phyloP scores from a whole-genome alignment of 805 yeast genomes.

The Yarrowia bubula region DNA sequence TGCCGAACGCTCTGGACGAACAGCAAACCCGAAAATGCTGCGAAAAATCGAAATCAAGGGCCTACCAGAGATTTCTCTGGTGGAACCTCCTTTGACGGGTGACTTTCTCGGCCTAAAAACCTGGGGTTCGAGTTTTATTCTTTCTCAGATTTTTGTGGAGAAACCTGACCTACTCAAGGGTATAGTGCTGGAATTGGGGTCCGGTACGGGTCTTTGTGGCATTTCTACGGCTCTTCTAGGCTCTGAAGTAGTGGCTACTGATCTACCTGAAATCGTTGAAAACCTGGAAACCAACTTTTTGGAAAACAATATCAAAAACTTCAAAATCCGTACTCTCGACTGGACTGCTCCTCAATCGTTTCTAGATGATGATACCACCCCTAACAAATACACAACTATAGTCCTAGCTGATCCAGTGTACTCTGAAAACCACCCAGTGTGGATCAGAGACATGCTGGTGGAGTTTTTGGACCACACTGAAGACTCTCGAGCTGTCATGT shows the following conservation, averaged over 20 bases:
- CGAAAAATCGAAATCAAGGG: slow-evolving; percentile 55
- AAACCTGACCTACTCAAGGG: slow-evolving; percentile 30
- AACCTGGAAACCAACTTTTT: slow-evolving; percentile 62
- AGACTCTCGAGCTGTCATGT: slow-evolving; percentile 56
- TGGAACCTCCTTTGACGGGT: slow-evolving; percentile 82
- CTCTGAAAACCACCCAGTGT: slow-evolving; percentile 73
- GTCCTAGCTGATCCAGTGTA: slow-evolving; percentile 87
- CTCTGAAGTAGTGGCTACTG: slow-evolving; percentile 56
- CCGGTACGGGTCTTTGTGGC: slow-evolving; percentile 94
- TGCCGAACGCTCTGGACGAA: slow-evolving; percentile 79
- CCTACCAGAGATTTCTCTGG: slow-evolving; percentile 42
- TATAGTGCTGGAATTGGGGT: slow-evolving; percentile 65
- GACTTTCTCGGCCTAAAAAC: slow-evolving; percentile 91
- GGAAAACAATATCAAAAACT: slow-evolving; percentile 44
- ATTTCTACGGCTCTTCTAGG: slow-evolving; percentile 62
- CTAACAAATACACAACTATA: slow-evolving; percentile 52
- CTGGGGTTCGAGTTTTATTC: slow-evolving; percentile 87
- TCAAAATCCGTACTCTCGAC: slow-evolving; percentile 57
- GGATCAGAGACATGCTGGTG: slow-evolving; percentile 62
- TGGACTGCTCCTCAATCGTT: slow-evolving; percentile 63
- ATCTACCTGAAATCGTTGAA: slow-evolving; percentile 70
- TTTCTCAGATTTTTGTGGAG: slow-evolving; percentile 52
- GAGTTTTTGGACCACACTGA: slow-evolving; percentile 43
- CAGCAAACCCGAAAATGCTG: slow-evolving; percentile 71
- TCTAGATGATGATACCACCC: slow-evolving; percentile 33